Evolutionary conservation across 1,284 basidiomycete species (phyloP), one percentile per base, ranked within the genome.

Genomic region (Puccinia polysora): DNA sequence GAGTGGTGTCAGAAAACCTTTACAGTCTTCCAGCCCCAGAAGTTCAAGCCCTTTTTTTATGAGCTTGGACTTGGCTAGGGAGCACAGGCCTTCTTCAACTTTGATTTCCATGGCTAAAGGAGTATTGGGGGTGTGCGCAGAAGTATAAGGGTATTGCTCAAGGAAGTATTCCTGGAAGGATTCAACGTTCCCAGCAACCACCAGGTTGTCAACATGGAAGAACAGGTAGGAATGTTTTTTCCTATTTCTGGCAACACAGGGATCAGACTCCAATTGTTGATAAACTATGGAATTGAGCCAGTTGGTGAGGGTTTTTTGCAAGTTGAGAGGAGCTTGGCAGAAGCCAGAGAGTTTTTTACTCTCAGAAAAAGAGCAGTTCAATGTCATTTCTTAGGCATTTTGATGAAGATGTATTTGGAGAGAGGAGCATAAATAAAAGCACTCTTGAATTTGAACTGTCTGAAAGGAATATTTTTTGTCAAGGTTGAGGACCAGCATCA

Each of bases 361-460:
- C 34, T 32, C 20, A 63, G 43, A 32, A 28, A 49, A 2, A 23
- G 40, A 10, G 28, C 3, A 4, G 1, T 34, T 18, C 15, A 23
- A 5, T 63, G 28, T 4, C 14, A 63, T 2, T 79, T 80, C 2
- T 77, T 76, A 0, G 80, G 80, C 0, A 78, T 77, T 25, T 76
- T 72, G 77, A 81, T 79, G 75, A 81, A 83, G 34, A 83, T 77
- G 1, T 78, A 76, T 58, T 83, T 81, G 0, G 82, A 77, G 0
- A 85, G 78, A 0, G 77, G 49, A 0, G 81, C 82, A 75, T 84
- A 81, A 0, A 84, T 77, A 70, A 81, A 84, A 0, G 81, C 82
- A 0, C 76, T 77, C 30, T 81, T 81, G 55, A 84, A 77, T 73
- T 84, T 80, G 23, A 83, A 79, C 45, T 82, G 80, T 49, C 82